phyloP scores from a whole-genome alignment of 2,329 filamentous ascomycete genomes.

The Beauveria sp. region DNA sequence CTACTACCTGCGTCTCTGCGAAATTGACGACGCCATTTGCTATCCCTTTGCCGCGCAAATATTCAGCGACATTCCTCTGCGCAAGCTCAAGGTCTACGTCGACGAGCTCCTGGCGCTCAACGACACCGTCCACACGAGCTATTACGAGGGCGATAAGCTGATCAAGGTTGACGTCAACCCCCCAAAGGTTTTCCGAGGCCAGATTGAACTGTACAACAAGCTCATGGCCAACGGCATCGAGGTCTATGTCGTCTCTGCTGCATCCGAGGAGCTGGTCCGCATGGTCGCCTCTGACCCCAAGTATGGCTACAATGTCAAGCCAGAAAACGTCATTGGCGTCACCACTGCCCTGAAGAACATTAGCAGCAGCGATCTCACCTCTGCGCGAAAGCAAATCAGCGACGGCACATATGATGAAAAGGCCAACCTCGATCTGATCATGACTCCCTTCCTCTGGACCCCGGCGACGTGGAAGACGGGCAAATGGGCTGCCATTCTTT shows the following conservation, averaged over 20 bases:
- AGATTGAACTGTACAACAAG: slow-evolving; percentile 35
- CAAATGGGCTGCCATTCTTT: slow-evolving; percentile 35
- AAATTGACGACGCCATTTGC: slow-evolving; percentile 32
- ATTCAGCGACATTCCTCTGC: slow-evolving; percentile 33
- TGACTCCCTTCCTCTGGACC: slow-evolving; percentile 34
- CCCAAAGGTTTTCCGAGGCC: slow-evolving; percentile 30
- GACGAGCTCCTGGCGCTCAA: slow-evolving; percentile 39
- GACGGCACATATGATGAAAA: slow-evolving; percentile 27
- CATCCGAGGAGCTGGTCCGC: slow-evolving; percentile 36
- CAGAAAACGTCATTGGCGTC: slow-evolving; percentile 37
- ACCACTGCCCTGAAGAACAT: slow-evolving; percentile 27
- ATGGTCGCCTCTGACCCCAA: slow-evolving; percentile 37
- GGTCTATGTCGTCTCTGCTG: slow-evolving; percentile 34
- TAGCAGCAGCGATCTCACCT: slow-evolving; percentile 23
- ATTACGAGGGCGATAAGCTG: slow-evolving; percentile 27
- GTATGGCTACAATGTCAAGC: slow-evolving; percentile 37
- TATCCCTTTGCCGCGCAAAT: slow-evolving; percentile 36
- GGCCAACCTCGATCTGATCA: slow-evolving; percentile 30
- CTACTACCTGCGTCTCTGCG: slow-evolving; percentile 37
- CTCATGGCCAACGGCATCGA: slow-evolving; percentile 35
- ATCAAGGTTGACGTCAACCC: slow-evolving; percentile 22
- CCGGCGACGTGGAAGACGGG: slow-evolving; percentile 36
- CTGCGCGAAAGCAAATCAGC: slow-evolving; percentile 31
- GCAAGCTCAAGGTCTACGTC: slow-evolving; percentile 37
- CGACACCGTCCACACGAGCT: slow-evolving; percentile 26